Conservation (phyloP, 305 asterid genomes). For the Rubia occidens region DNA sequence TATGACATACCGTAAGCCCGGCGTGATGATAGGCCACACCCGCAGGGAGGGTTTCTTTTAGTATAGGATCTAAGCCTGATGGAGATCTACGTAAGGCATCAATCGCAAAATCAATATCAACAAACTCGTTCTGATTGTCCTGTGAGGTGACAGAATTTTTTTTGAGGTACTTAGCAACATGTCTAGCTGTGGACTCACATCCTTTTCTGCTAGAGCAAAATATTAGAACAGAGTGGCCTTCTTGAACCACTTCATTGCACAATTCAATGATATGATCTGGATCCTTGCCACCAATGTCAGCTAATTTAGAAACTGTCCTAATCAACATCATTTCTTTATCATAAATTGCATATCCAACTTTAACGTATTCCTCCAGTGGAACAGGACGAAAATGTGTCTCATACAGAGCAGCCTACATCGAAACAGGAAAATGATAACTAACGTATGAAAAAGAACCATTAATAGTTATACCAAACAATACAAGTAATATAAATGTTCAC, state of each 20-base stretch:
- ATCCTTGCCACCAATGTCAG: conserved; percentile 87
- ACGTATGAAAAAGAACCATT: not conserved
- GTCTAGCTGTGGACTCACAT: conserved; percentile 95
- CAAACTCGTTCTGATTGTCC: conserved; percentile 35
- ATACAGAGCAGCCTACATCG: conserved; percentile 79
- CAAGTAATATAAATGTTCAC: not conserved
- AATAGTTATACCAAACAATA: not conserved
- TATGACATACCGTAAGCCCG: conserved; percentile 73
- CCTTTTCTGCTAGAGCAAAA: conserved; percentile 99
- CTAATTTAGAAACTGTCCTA: conserved; percentile 61
- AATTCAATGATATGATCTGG: conserved; percentile 96
- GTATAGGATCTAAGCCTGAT: conserved; percentile 84
- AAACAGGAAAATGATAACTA: conserved; percentile 19
- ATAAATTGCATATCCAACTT: conserved; percentile 74
- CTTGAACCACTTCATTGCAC: conserved; percentile 99
- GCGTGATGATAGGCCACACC: conserved; percentile 99
- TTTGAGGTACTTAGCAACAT: conserved; percentile 76
- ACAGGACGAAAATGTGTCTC: conserved; percentile 98
- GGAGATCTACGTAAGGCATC: conserved; percentile 89
- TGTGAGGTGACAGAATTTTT: conserved; percentile 41
- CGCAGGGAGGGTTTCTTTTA: conserved; percentile 85
- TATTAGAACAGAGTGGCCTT: conserved; percentile 93
- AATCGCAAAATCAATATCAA: conserved; percentile 63
- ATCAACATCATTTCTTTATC: conserved; percentile 72
- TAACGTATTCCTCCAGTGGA: conserved; percentile 89